These are phyloP conservation scores for Lactuca saligna DNA, from an alignment of 129 eudicot genomes.

Conservation along the genomic window DNA sequence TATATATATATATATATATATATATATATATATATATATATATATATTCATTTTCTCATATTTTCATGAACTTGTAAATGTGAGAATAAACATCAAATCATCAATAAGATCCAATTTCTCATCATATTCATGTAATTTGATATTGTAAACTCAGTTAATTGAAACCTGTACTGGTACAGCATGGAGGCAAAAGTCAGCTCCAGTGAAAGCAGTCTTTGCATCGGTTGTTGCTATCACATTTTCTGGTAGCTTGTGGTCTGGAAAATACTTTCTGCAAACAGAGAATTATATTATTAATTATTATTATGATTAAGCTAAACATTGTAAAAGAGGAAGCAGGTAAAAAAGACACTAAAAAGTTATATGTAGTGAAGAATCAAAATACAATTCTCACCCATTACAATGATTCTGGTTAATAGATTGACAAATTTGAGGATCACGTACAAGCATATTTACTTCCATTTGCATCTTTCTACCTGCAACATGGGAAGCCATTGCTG, in stretches of 20 bases:
- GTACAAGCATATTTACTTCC: slow-evolving; percentile 86
- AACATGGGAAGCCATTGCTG: slow-evolving; percentile 98
- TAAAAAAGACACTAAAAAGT: background rate
- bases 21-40: slow-evolving; percentile 18
- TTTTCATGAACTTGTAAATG: no score
- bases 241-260: slow-evolving; percentile 78
- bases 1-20: slow-evolving; percentile 18
- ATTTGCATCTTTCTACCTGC: slow-evolving; percentile 73
- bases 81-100: no score
- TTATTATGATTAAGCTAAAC: background rate
- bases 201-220: slow-evolving; percentile 72
- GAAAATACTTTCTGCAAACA: slow-evolving; percentile 75
- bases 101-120: no score
- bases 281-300: slow-evolving; percentile 3
- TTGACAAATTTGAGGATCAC: slow-evolving; percentile 81
- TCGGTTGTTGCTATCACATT: slow-evolving; percentile 87
- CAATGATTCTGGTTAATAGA: slow-evolving; percentile 68
- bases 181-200: slow-evolving; percentile 95
- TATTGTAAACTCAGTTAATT: background rate
- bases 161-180: slow-evolving; percentile 96
- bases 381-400: slow-evolving; percentile 51
- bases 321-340: background rate
- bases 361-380: slow-evolving; percentile 8
- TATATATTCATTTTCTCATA: background rate
- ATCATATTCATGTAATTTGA: background rate